phyloP scores from a whole-genome alignment of 1,284 basidiomycete genomes.

The Quambalaria eucalypti region DNA sequence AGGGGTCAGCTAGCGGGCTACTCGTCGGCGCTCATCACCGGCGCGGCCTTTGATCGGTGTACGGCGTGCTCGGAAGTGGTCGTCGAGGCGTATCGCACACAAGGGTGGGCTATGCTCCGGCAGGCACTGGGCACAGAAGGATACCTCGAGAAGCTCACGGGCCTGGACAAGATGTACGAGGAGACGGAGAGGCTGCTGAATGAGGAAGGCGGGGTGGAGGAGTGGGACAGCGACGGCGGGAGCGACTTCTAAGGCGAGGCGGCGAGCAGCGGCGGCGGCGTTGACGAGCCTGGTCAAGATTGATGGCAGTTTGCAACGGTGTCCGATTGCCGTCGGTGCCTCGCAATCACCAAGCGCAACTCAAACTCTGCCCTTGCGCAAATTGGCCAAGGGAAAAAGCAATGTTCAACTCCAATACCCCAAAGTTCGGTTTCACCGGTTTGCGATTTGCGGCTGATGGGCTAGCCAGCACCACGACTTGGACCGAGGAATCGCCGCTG shows the following conservation, averaged over 20 bases:
- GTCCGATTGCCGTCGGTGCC: too few relatives aligned
- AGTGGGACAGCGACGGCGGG: neutral
- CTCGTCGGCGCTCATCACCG: conserved; percentile 70
- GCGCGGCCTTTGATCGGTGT: conserved; percentile 75
- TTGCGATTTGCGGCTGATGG: too few relatives aligned
- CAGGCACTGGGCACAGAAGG: conserved; percentile 60
- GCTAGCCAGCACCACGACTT: too few relatives aligned
- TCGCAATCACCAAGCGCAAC: too few relatives aligned
- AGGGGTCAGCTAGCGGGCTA: conserved; percentile 82
- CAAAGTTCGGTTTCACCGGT: too few relatives aligned
- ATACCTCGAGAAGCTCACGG: conserved; percentile 72
- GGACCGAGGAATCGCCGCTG: too few relatives aligned
- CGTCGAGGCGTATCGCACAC: conserved; percentile 49
- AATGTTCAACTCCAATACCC: too few relatives aligned
- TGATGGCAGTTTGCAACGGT: too few relatives aligned
- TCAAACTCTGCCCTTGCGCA: too few relatives aligned
- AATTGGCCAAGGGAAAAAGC: too few relatives aligned
- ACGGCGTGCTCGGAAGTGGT: conserved; percentile 62
- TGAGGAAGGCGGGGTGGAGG: conserved; percentile 25
- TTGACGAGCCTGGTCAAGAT: too few relatives aligned
- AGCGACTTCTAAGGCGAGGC: neutral
- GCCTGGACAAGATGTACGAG: conserved; percentile 59
- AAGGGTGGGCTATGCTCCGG: conserved; percentile 68
- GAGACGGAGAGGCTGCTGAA: conserved; percentile 30
- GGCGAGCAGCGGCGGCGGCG: too few relatives aligned